Percentiles rank a stretch among this genome's conserved stretches.
phyloP scores from a whole-genome alignment of 306 rosid genomes.

The Malus sylvestris region DNA sequence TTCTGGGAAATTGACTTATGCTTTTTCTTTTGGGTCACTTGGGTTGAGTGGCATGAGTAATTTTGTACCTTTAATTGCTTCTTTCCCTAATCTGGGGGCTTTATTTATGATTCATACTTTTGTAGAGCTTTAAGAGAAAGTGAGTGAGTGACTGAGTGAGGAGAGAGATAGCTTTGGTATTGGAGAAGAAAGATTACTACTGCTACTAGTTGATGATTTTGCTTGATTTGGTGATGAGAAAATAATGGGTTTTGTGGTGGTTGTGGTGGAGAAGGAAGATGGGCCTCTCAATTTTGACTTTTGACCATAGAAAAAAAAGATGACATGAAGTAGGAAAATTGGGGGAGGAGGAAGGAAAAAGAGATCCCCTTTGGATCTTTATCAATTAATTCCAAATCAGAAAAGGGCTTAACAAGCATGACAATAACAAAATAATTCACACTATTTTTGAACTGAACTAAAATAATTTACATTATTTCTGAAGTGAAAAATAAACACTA shows the following conservation, averaged over 20 bases:
- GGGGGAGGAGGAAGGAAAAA: background rate
- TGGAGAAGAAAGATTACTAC: conserved; percentile 25
- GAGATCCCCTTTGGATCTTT: conserved; percentile 11
- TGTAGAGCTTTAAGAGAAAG: conserved; percentile 45
- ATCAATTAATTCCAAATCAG: no score
- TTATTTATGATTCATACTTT: conserved; percentile 35
- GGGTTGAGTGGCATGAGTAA: background rate
- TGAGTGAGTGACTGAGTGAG: conserved; percentile 9
- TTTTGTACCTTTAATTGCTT: background rate
- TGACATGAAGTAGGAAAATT: conserved; percentile 6
- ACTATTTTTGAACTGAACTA: no score
- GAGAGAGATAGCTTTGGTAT: conserved; percentile 21
- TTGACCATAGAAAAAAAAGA: conserved; percentile 36
- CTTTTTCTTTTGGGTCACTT: background rate
- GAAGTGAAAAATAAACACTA: no score
- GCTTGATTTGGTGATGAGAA: conserved; percentile 32
- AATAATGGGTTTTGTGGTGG: conserved; percentile 6
- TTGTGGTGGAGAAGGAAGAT: conserved; percentile 2
- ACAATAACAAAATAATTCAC: no score
- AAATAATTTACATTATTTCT: no score
- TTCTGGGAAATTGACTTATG: background rate
- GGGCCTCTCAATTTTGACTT: conserved; percentile 33
- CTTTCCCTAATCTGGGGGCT: conserved; percentile 9
- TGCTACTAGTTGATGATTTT: conserved; percentile 11
- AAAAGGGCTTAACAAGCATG: no score